Evolutionary conservation across 1,284 basidiomycete genomes (phyloP).

Genomic region (Cryptococcus neoformans): DNA sequence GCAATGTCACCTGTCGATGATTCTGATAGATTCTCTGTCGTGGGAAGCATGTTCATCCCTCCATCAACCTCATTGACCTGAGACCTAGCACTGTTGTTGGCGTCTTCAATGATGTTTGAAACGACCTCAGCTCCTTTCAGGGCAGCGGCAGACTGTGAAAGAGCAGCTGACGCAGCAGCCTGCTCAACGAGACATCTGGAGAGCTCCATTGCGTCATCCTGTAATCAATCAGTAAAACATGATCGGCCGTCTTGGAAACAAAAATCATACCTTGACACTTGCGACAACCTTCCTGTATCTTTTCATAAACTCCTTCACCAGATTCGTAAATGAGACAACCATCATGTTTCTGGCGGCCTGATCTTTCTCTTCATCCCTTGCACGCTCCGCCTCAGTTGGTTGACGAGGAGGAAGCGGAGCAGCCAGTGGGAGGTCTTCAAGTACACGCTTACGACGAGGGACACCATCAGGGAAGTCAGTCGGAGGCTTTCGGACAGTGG

Average conservation of each 20-base stretch:
- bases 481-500: slow-evolving; percentile 69
- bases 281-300: slow-evolving; percentile 92
- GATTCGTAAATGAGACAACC: slow-evolving; percentile 80
- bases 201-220: slow-evolving; percentile 25
- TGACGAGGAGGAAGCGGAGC: slow-evolving; percentile 83
- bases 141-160: background rate
- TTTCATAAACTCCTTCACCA: slow-evolving; percentile 83
- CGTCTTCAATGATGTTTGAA: background rate
- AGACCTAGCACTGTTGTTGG: background rate
- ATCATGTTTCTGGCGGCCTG: slow-evolving; percentile 73
- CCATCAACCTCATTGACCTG: background rate
- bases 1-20: too few relatives aligned
- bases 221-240: background rate
- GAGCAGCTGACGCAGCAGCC: slow-evolving; percentile 12
- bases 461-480: slow-evolving; percentile 89
- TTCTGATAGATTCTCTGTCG: background rate
- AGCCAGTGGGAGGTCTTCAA: slow-evolving; percentile 84
- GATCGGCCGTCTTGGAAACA: background rate
- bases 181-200: slow-evolving; percentile 15
- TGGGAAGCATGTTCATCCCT: background rate
- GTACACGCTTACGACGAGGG: slow-evolving; percentile 73
- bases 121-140: background rate
- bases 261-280: slow-evolving; percentile 64
- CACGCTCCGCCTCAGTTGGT: slow-evolving; percentile 78
- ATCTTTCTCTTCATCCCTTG: slow-evolving; percentile 79